phyloP scores from a whole-genome alignment of 176 grass and related monocot genomes.

The Secale cereale region DNA sequence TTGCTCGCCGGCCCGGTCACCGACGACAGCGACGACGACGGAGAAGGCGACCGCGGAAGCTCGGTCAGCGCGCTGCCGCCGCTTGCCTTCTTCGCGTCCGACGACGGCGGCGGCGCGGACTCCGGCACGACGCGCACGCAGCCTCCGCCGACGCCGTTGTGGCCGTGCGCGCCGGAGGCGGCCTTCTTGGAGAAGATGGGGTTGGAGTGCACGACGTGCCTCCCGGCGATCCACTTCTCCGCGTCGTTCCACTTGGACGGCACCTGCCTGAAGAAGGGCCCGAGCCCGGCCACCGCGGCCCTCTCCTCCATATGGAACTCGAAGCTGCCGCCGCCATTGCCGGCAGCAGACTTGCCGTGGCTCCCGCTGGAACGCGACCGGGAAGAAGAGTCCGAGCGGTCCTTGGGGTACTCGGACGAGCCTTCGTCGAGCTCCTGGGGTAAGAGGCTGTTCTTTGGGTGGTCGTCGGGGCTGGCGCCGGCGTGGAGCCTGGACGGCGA shows the following conservation, averaged over 20 bases:
- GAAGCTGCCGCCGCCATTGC: conserved; percentile 31
- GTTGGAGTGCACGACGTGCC: conserved; percentile 77
- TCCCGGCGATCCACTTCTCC: conserved; percentile 84
- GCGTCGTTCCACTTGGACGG: conserved; percentile 99
- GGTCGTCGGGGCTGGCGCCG: no score
- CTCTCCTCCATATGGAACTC: conserved; percentile 72
- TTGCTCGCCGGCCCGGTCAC: conserved; percentile 16
- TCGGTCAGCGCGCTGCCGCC: conserved; percentile 22
- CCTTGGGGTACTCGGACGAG: conserved; percentile 28
- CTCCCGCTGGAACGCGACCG: conserved; percentile 36
- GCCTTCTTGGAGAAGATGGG: conserved; percentile 67
- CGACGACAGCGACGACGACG: conserved; percentile 18
- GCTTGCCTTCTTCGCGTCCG: neutral
- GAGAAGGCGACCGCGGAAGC: conserved; percentile 5
- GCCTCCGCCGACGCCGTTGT: neutral
- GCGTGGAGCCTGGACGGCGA: conserved; percentile 43
- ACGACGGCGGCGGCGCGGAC: neutral
- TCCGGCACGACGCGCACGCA: conserved; percentile 43
- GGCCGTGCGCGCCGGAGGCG: neutral
- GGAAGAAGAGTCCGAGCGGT: conserved; percentile 29
- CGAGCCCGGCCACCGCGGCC: conserved; percentile 8
- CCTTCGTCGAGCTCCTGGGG: conserved; percentile 57
- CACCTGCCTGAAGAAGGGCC: conserved; percentile 61
- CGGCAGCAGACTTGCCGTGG: neutral
- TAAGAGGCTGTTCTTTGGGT: conserved; percentile 60